Conservation (phyloP, 768 basidiomycete species). For the Leccinellum rugosiceps region DNA sequence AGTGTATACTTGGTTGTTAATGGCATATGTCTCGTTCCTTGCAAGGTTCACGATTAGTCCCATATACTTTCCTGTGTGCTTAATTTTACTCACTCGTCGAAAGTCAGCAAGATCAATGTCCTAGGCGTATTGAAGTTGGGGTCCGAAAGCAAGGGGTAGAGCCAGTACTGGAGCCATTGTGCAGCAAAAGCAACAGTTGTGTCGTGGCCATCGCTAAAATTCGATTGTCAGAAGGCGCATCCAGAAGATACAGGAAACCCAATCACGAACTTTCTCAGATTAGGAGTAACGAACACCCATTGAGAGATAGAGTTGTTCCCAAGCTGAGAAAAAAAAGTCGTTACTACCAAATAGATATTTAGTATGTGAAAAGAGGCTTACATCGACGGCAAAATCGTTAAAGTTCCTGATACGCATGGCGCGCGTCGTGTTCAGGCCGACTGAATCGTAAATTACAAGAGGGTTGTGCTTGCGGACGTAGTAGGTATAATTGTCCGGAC, state of each 20-base stretch:
- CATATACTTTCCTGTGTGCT: not conserved
- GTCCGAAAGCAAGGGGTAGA: slow-evolving; percentile 49
- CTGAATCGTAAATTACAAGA: slow-evolving; percentile 47
- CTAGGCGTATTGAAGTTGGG: slow-evolving; percentile 49
- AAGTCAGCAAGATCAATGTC: slow-evolving; percentile 58
- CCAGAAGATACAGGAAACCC: not conserved
- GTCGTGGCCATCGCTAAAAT: slow-evolving; percentile 55
- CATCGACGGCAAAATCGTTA: slow-evolving; percentile 57
- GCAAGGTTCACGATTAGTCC: not conserved
- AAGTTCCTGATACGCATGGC: slow-evolving; percentile 50
- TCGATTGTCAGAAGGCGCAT: not conserved
- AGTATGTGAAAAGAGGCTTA: slow-evolving; percentile 17
- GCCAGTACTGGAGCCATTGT: slow-evolving; percentile 47
- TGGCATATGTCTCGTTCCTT: slow-evolving; percentile 26
- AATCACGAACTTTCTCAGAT: slow-evolving; percentile 34
- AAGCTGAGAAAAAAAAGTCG: slow-evolving; percentile 9
- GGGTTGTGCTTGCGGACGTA: slow-evolving; percentile 57
- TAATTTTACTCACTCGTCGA: slow-evolving; percentile 49
- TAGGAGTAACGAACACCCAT: slow-evolving; percentile 61
- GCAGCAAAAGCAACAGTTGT: slow-evolving; percentile 47
- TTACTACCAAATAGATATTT: too few relatives aligned
- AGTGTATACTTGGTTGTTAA: slow-evolving; percentile 46
- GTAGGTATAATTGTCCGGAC: slow-evolving; percentile 38
- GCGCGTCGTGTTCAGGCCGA: slow-evolving; percentile 41
- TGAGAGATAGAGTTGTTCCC: slow-evolving; percentile 47